Base-by-base conservation (phyloP, 805 yeast genomes). In the Starmerella floris region DNA sequence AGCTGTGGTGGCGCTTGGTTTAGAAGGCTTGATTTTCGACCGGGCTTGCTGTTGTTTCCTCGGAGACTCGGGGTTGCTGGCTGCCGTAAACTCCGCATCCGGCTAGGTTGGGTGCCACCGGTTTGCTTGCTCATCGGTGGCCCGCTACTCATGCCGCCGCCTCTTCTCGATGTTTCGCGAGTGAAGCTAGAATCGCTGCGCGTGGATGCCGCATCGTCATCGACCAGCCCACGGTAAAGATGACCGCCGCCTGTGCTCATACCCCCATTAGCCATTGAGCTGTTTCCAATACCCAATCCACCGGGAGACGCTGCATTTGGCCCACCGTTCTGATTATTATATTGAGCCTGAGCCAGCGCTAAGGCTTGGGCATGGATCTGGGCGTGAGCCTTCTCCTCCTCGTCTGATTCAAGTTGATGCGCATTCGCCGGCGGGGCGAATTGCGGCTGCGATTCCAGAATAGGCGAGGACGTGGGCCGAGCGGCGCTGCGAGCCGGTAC, bases 141-240 rank as follows among this genome's bases (percentile, higher is more conserved):
- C n/a, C n/a, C n/a, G n/a, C n/a, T n/a, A 16, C 30, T 10, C 9
- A 13, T 23, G 31, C 22, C 34, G 32, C n/a, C 16, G 3, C 19
- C 26, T 21, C 40, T n/a, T n/a, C 20, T 30, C 19, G 37, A 34
- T 4, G 39, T 32, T 36, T 48, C 49, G 22, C 53, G 50, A 28
- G 49, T 43, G 48, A 51, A 52, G 34, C 51, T 44, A 9, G 54
- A 51, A 26, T 49, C 50, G 6, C 50, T 43, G 20, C 31, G 35
- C 27, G 49, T 23, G 23, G 48, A 40, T 5, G 50, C 48, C 1
- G 44, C 44, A 27, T 53, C 56, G 35, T 44, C 51, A 16, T 50
- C 50, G 9, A 37, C 31, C 10, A 49, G 22, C 9, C 44, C 43
- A 15, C 48, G 48, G 40, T 48, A 47, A 16, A 37, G 40, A 37